Evolutionary conservation across 192 early-diverging fungal species (phyloP).

Genomic region (Coemansia sp.): DNA sequence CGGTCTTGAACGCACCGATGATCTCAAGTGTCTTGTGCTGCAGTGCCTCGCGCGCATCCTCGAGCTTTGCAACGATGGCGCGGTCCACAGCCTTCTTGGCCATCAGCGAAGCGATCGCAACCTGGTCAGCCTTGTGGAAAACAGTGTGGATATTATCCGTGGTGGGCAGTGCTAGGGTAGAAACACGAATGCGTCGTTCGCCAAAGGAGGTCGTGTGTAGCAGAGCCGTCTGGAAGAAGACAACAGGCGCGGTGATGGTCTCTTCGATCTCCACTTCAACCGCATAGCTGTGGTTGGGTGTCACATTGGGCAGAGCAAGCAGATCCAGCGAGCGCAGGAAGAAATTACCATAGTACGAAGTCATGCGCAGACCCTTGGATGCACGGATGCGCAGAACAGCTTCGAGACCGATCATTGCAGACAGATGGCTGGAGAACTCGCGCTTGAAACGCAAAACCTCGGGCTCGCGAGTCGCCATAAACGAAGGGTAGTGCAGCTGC

Average conservation of each 20-base stretch:
- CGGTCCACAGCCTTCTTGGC: constrained; percentile 92
- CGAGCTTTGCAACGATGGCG: constrained; percentile 78
- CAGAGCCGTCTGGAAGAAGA: constrained; percentile 94
- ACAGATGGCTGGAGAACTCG: constrained; percentile 80
- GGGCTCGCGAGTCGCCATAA: constrained; percentile 78
- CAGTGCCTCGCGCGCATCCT: constrained; percentile 92
- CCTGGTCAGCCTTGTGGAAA: constrained; percentile 80
- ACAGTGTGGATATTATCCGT: constrained; percentile 78
- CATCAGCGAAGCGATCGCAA: constrained; percentile 77
- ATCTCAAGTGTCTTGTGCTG: constrained; percentile 85
- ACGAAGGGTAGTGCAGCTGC: constrained; percentile 86
- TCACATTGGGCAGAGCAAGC: constrained; percentile 87
- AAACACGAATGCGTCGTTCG: constrained; percentile 91
- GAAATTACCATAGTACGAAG: constrained; percentile 94
- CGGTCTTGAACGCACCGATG: constrained; percentile 84
- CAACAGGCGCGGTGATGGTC: constrained; percentile 62
- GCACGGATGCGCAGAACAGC: constrained; percentile 92
- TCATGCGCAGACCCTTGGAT: constrained; percentile 84
- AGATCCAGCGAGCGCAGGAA: constrained; percentile 94
- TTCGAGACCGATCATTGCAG: constrained; percentile 80
- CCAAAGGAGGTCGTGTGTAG: constrained; percentile 86
- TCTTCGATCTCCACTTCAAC: constrained; percentile 85
- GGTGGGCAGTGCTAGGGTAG: constrained; percentile 87
- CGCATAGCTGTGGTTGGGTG: constrained; percentile 87
- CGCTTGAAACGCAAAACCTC: constrained; percentile 80